Base-by-base conservation (phyloP, 371 early-diverging fungal genomes). In the Apophysomyces trapeziformis region DNA sequence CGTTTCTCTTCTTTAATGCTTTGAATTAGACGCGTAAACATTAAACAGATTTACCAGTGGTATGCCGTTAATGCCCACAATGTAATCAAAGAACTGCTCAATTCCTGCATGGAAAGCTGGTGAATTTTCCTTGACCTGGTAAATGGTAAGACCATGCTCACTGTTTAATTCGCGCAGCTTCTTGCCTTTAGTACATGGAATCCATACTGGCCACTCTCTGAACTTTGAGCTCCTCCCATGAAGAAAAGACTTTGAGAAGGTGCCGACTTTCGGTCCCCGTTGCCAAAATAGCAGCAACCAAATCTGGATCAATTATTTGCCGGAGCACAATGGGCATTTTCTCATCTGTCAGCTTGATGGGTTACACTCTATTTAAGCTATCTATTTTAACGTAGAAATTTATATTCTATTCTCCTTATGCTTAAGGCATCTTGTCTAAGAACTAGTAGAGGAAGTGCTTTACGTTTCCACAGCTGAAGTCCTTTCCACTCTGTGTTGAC, bases 31-130 rank as follows among this genome's bases (percentile, higher is more conserved):
- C 41, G 41, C 8, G 41, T 11, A 41, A 41, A 41, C 2, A 41
- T 8, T 8, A 13, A 11, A 41, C 13, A 41, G 8, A 41, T 13
- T 13, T 41, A 86, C 87, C 64, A 89, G 74, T 46, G 80, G 71
- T 43, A 78, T 72, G 16, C 88, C 90, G 57, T 92, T 87, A 65
- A 91, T 81, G 21, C 82, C 78, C 14, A 89, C 80, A 66, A 93
- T 88, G 63, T 89, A 92, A 71, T 92, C 92, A 72, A 93, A 93
- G 71, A 89, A 93, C 11, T 89, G 88, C 14, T 89, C 84, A 47
- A 93, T 85, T 38, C 92, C 92, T 65, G 90, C 88, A 18, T 70
- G 74, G 54, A 82, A 78, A 8, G 92, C 91, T 36, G 93, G 92
- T 14, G 90, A 89, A 71, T 83, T 82, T 47, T 85, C 85, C 54